Conservation (phyloP, 805 yeast species). For the Candida pseudoglaebosa region DNA sequence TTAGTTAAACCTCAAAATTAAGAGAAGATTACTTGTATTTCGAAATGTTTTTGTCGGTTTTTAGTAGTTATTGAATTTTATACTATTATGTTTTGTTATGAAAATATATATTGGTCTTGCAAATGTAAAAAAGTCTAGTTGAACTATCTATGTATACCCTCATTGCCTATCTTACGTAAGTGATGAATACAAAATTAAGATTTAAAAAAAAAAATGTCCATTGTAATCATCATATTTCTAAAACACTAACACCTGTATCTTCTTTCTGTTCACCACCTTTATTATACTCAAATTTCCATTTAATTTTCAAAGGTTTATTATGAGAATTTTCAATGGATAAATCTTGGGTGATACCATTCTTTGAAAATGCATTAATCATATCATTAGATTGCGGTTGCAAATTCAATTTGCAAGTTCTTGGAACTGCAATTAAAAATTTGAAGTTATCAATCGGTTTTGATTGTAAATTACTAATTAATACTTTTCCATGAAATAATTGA, state of each 20-base stretch:
- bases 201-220: no score
- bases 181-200: not conserved
- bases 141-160: not conserved
- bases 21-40: no score
- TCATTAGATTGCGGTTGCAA: constrained; percentile 62
- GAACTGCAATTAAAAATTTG: constrained; percentile 66
- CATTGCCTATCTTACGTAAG: not conserved
- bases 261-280: constrained; percentile 46
- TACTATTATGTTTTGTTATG: not conserved
- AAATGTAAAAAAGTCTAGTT: not conserved
- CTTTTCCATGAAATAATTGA: constrained; percentile 38
- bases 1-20: constrained; percentile 21
- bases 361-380: constrained; percentile 43
- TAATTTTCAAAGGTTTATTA: constrained; percentile 51
- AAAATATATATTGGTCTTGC: not conserved
- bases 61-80: no score
- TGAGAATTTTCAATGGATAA: constrained; percentile 35
- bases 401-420: constrained; percentile 54
- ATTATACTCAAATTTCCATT: constrained; percentile 66
- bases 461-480: constrained; percentile 50
- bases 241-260: constrained; percentile 51
- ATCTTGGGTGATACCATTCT: constrained; percentile 52
- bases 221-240: constrained; percentile 7
- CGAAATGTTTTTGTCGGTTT: not conserved
- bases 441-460: constrained; percentile 45